These are phyloP conservation scores for Fragilaria crotonensis DNA, from an alignment of 108 stramenopile genomes.

Conservation along the genomic window DNA sequence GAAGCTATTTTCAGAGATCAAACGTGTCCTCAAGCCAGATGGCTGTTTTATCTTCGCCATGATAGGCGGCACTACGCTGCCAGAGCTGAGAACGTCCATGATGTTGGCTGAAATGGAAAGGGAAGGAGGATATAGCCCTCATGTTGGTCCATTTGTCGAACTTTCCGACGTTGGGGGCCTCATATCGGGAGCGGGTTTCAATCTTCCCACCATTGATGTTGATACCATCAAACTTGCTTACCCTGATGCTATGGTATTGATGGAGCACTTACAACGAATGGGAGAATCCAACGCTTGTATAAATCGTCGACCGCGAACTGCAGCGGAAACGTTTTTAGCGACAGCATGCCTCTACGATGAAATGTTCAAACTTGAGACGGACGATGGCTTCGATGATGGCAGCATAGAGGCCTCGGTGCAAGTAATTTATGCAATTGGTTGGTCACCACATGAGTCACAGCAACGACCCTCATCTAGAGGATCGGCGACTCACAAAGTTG, in stretches of 20 bases:
- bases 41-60: slow-evolving; percentile 95
- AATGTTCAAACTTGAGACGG: slow-evolving; percentile 58
- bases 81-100: slow-evolving; percentile 83
- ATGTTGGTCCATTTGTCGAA: slow-evolving; percentile 91
- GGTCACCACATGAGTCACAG: slow-evolving; percentile 92
- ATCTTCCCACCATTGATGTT: slow-evolving; percentile 91
- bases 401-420: slow-evolving; percentile 66
- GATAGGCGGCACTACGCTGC: slow-evolving; percentile 89
- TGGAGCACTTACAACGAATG: slow-evolving; percentile 95
- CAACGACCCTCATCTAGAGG: slow-evolving; percentile 81
- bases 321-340: slow-evolving; percentile 82
- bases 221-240: slow-evolving; percentile 86
- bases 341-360: slow-evolving; percentile 87
- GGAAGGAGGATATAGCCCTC: slow-evolving; percentile 87
- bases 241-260: no score
- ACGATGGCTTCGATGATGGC: slow-evolving; percentile 19
- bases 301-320: slow-evolving; percentile 40
- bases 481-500: slow-evolving; percentile 56
- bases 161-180: slow-evolving; percentile 85
- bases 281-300: slow-evolving; percentile 87
- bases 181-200: slow-evolving; percentile 84
- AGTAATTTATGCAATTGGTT: slow-evolving; percentile 95
- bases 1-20: slow-evolving; percentile 55
- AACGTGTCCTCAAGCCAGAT: slow-evolving; percentile 89
- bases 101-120: slow-evolving; percentile 87